Base-by-base conservation (phyloP, 139 green algal species). In the Asterochloris sp. region DNA sequence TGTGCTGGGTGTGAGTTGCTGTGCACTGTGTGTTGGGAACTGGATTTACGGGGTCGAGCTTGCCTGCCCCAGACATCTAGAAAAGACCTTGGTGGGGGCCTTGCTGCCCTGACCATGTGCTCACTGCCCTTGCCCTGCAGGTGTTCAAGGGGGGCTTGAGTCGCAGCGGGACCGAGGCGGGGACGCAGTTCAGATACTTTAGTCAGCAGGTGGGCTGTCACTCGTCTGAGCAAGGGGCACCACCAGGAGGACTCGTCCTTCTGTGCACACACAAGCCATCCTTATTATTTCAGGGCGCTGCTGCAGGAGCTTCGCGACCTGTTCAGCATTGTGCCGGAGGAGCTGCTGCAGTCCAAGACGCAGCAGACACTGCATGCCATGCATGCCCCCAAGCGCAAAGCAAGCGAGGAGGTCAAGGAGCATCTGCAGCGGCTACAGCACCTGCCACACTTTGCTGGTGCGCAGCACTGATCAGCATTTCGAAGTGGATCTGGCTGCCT, bases 111-210 rank as follows among this genome's bases (percentile, higher is more conserved):
- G 11, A 66, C 64, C n/a, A 28, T 16, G n/a, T 13, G 13, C 13
- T 66, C 23, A 78, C 62, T n/a, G 13, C 85, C 38, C 38, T 54
- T 54, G 38, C 38, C 38, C 38, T 6, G 38, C 38, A 54, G 38
- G 90, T 96, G 69, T 96, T 92, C 90, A 97, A 96, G 89, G 91
- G 89, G 10, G 94, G 89, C 19, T 88, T 98, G 74, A 92, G 87
- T 38, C 85, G 88, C 27, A 90, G 88, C 1, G 95, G 91, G 63
- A 95, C 89, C 13, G 87, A 97, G 85, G 91, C 93, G n/a, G 94
- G 91, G 10, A 87, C 93, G 47, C 91, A 93, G 81, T 90, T 95
- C 54, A 80, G 87, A 62, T 94, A 94, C 85, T 94, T 94, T 84
- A 84, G 77, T 16, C 79, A 84, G 54, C 81, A 91, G 92, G 92